These are phyloP conservation scores for Corchorus olitorius DNA, from an alignment of 345 rosid species.

Conservation along the genomic window DNA sequence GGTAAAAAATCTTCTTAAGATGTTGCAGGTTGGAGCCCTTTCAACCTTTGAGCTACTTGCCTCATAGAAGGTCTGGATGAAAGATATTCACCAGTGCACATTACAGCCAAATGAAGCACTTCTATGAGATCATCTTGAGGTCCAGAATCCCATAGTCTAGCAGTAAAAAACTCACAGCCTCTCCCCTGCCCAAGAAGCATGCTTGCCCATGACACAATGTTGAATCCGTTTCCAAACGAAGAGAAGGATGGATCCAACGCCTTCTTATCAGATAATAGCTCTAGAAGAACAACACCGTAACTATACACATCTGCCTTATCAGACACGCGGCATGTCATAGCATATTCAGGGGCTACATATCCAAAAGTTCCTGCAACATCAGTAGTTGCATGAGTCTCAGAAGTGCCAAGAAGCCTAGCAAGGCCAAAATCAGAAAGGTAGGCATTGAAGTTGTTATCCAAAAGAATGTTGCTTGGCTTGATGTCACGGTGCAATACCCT, in stretches of 20 bases:
- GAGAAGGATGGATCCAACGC: constrained; percentile 46
- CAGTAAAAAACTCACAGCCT: constrained; percentile 49
- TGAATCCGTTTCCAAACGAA: constrained; percentile 37
- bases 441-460: constrained; percentile 37
- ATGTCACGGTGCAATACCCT: constrained; percentile 41
- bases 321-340: constrained; percentile 45
- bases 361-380: constrained; percentile 47
- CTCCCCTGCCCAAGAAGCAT: constrained; percentile 38
- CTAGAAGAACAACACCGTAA: constrained; percentile 42
- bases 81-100: constrained; percentile 54
- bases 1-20: background rate
- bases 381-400: constrained; percentile 44
- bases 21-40: constrained; percentile 39
- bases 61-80: constrained; percentile 61
- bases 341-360: constrained; percentile 44
- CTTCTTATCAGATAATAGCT: constrained; percentile 39
- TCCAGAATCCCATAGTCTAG: constrained; percentile 53
- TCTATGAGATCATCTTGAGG: constrained; percentile 54
- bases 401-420: constrained; percentile 40
- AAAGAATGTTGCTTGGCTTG: constrained; percentile 43
- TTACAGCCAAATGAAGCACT: constrained; percentile 54
- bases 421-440: constrained; percentile 43
- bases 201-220: constrained; percentile 42
- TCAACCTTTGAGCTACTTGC: constrained; percentile 47
- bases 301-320: constrained; percentile 48